These are phyloP conservation scores for Penicillium italicum DNA, from an alignment of 2,329 filamentous ascomycete species.

Conservation along the genomic window DNA sequence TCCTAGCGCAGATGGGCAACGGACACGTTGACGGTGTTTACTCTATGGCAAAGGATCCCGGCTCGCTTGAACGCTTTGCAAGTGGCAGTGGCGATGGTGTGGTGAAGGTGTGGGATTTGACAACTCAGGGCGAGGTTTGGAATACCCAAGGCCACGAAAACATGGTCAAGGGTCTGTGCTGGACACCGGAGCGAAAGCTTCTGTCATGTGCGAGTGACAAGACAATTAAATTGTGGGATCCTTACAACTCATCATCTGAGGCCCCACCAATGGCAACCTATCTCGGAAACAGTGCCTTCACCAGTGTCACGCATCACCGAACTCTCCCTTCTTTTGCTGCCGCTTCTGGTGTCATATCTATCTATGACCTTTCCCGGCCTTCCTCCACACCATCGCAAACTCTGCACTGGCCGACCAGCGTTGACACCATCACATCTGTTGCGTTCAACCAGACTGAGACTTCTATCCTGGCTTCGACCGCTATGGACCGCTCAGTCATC, in stretches of 20 bases:
- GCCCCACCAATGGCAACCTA: slow-evolving; percentile 77
- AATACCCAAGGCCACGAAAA: slow-evolving; percentile 83
- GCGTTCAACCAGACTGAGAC: slow-evolving; percentile 94
- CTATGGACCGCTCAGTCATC: slow-evolving; percentile 79
- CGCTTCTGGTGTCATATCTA: slow-evolving; percentile 71
- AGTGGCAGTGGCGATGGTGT: slow-evolving; percentile 89
- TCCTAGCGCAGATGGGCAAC: slow-evolving; percentile 78
- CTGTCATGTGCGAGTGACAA: slow-evolving; percentile 83
- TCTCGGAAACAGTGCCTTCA: slow-evolving; percentile 79
- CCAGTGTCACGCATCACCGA: slow-evolving; percentile 77
- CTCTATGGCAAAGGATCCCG: slow-evolving; percentile 74
- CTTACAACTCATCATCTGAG: slow-evolving; percentile 68
- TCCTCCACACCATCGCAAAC: slow-evolving; percentile 75
- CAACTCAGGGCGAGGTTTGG: slow-evolving; percentile 70
- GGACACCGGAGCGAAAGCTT: slow-evolving; percentile 80
- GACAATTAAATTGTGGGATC: slow-evolving; percentile 87
- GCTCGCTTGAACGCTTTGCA: slow-evolving; percentile 68
- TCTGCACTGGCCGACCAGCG: slow-evolving; percentile 79
- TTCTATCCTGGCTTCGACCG: slow-evolving; percentile 79
- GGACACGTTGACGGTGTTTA: slow-evolving; percentile 93
- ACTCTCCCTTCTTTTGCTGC: slow-evolving; percentile 72
- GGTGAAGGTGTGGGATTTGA: slow-evolving; percentile 87
- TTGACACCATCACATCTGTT: slow-evolving; percentile 84
- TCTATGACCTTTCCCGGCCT: slow-evolving; percentile 82
- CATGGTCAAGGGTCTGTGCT: slow-evolving; percentile 85